A percentile compares a stretch with the other conserved stretches of the same genome.
phyloP scores from a whole-genome alignment of 129 eudicot species.

The Flaveria sonorensis region DNA sequence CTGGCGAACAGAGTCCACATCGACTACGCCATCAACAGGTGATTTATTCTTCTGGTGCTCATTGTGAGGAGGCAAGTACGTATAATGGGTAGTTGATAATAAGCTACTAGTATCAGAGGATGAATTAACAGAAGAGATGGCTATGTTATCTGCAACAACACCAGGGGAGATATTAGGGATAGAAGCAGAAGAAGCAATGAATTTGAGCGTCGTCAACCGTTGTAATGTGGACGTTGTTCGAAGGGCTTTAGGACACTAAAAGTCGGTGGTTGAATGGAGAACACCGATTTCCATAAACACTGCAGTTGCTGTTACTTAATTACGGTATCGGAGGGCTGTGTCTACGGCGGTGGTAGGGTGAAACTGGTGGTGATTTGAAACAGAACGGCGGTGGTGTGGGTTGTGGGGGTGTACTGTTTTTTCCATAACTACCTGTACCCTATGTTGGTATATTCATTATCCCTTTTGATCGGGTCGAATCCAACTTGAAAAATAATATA shows the following conservation, averaged over 20 bases:
- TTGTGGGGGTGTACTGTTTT: neutral
- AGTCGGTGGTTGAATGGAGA: constrained; percentile 28
- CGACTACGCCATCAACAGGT: constrained; percentile 16
- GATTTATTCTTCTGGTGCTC: constrained; percentile 26
- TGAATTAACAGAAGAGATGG: constrained; percentile 5
- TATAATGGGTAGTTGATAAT: constrained; percentile 3
- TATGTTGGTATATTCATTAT: neutral
- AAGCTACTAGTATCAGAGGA: neutral
- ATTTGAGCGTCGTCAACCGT: constrained; percentile 30
- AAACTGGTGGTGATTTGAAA: neutral
- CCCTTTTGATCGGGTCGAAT: neutral
- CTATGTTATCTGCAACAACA: neutral
- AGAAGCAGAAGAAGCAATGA: no score
- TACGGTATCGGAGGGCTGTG: no score
- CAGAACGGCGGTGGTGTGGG: neutral
- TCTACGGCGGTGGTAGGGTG: no score
- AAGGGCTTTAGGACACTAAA: constrained; percentile 34
- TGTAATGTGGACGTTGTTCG: constrained; percentile 26
- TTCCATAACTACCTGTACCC: neutral
- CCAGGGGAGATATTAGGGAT: constrained; percentile 19
- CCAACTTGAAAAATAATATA: neutral
- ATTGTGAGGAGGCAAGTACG: constrained; percentile 30
- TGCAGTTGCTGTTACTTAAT: no score
- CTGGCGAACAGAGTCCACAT: constrained; percentile 20
- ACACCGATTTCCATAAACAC: constrained; percentile 26